Percentiles rank a stretch among this genome's conserved stretches.
Conservation (phyloP, 1,284 basidiomycete genomes). For the Rhizoctonia solani region DNA sequence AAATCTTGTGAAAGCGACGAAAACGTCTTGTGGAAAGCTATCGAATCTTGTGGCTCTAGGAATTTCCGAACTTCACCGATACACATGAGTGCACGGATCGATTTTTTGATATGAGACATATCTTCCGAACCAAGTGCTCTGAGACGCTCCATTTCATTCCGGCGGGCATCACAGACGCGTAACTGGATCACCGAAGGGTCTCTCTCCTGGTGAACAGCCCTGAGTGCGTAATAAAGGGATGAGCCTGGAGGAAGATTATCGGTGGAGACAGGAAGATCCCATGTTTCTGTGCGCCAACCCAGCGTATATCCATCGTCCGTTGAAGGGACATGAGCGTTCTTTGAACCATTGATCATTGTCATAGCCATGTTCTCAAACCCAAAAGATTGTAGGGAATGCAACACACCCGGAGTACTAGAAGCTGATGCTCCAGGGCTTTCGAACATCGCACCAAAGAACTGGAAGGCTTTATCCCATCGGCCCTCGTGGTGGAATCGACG, state of each 20-base stretch:
- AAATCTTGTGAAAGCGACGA: constrained; percentile 58
- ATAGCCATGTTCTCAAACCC: constrained; percentile 86
- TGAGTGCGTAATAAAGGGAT: constrained; percentile 76
- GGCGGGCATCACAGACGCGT: constrained; percentile 57
- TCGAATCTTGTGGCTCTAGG: neutral
- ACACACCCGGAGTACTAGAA: constrained; percentile 57
- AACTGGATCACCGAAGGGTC: constrained; percentile 55
- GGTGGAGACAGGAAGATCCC: constrained; percentile 80
- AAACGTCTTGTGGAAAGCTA: constrained; percentile 42
- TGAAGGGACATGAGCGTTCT: constrained; percentile 45
- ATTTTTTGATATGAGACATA: constrained; percentile 70
- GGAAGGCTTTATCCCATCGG: constrained; percentile 89
- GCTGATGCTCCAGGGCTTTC: constrained; percentile 58
- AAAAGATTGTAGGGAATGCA: constrained; percentile 80
- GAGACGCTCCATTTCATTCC: constrained; percentile 67
- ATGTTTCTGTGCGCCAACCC: constrained; percentile 88
- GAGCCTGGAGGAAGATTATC: constrained; percentile 55
- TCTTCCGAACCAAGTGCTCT: constrained; percentile 72
- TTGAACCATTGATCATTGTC: constrained; percentile 55
- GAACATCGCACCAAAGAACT: constrained; percentile 82
- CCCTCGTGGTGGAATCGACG: constrained; percentile 89
- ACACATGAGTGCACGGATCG: constrained; percentile 73
- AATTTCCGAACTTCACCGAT: constrained; percentile 63
- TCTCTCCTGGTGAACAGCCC: constrained; percentile 75
- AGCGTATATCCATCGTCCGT: constrained; percentile 71